Base-by-base conservation (phyloP, 345 rosid genomes). In the Syzygium aqueum region DNA sequence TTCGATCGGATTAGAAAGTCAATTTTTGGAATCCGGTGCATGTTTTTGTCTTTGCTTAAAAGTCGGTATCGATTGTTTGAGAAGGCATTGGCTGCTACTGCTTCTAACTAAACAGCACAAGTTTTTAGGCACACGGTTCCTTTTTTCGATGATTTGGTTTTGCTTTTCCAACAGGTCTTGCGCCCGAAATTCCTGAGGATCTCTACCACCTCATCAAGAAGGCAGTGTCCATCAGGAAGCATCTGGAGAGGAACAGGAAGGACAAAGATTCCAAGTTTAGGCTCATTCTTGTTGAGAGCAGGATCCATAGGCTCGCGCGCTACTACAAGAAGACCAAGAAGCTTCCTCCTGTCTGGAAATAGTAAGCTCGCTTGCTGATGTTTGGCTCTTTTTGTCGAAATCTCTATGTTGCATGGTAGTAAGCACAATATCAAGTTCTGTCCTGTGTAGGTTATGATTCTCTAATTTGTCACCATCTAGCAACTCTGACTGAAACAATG, bases 181-280 rank as follows among this genome's bases (percentile, higher is more conserved):
- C 93, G 2, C 93, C 94, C 11, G 93, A 90, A 86, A 91, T 92
- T 85, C 94, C 94, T 5, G 94, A 92, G 91, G 93, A 92, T 87
- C 82, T 92, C 85, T 92, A 92, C 85, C 94, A 92, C 77, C 90
- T 92, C 67, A 92, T 92, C 90, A 92, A 92, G 92, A 92, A 92
- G 91, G 94, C 94, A 16, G 93, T 91, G 54, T 91, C 94, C 46
- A 92, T 92, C 87, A 88, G 94, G 88, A 92, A 92, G 91, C 94
- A 92, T 85, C 77, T 91, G 80, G 94, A 92, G 89, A 92, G 94
- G 89, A 92, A 92, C 89, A 91, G 94, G 88, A 92, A 85, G 87
- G 89, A 88, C 85, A 88, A 88, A 87, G 89, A 88, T 54, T 88
- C 89, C 80, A 85, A 88, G 87, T 92, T 92, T 86, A 54, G 94